Base-by-base conservation (phyloP, 257 asterid species). In the Nicotiana paniculata region DNA sequence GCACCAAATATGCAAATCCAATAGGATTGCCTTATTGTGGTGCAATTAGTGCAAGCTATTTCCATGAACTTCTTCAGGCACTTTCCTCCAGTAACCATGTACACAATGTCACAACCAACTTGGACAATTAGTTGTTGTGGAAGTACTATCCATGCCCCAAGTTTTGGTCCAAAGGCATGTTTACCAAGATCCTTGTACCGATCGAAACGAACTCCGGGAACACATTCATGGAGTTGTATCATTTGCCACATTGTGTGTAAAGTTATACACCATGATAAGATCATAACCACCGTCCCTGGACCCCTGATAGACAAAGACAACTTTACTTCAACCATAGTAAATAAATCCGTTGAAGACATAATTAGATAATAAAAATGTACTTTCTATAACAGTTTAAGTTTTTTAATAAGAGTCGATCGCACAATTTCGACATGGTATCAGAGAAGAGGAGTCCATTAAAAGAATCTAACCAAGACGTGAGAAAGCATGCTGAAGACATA, bases 1-100 rank as follows among this genome's bases (percentile, higher is more conserved):
- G 90, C 92, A 67, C 97, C 97, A 57, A 95, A 95, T 80, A 95
- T 90, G 88, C 97, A 92, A 82, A 92, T 95, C 97, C 98, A 93
- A n/a, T 93, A 95, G 8, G 98, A 92, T 68, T 90, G 93, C 68
- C 88, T 90, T 67, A 95, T 87, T 4, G 85, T 88, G 6, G 88
- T 86, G 87, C 97, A 93, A 70, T 69, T 83, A 63, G 90, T 59
- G 86, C 97, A 95, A n/a, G 84, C 88, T 12, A 93, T 90, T 77
- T 95, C 95, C 85, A 90, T 77, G 90, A 95, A 93, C 39, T 95
- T 92, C 86, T 86, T 89, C 17, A 94, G 90, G 28, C 98, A 95
- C 72, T 87, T 93, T 5, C 98, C 98, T 4, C 98, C 98, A 3
- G 98, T 95, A 30, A 93, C 98, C 98, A 95, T 91, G 82, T 93